Percentiles rank a stretch among this genome's conserved stretches.
These are phyloP conservation scores for Gossypium arboreum DNA, from an alignment of 345 rosid genomes.

Conservation along the genomic window DNA sequence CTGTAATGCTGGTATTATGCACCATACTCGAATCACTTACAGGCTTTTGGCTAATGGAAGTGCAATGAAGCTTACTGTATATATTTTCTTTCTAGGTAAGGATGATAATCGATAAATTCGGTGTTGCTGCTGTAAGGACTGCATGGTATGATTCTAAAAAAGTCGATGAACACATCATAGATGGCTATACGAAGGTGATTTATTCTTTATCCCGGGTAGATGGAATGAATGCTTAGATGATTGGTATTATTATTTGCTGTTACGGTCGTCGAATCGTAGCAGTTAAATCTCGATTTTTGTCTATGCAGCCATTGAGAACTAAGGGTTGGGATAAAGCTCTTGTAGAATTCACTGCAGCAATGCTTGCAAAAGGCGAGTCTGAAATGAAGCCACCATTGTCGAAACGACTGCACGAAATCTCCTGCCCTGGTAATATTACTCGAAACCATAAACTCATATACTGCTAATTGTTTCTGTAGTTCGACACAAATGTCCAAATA, in stretches of 20 bases:
- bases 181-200: conserved; percentile 81
- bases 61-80: conserved; percentile 7
- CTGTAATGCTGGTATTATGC: conserved; percentile 62
- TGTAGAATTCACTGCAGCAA: conserved; percentile 57
- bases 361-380: conserved; percentile 29
- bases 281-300: conserved; percentile 11
- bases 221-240: conserved; percentile 1
- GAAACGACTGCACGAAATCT: conserved; percentile 46
- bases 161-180: conserved; percentile 46
- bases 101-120: conserved; percentile 63
- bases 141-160: conserved; percentile 72
- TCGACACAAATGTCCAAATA: not conserved
- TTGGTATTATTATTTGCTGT: not conserved
- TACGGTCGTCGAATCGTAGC: not conserved
- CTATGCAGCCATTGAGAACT: conserved; percentile 49
- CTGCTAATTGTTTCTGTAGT: not conserved
- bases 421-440: conserved; percentile 51
- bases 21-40: not conserved
- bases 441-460: not conserved
- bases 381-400: conserved; percentile 34
- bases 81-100: conserved; percentile 42
- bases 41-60: not conserved
- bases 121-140: conserved; percentile 54
- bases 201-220: not conserved
- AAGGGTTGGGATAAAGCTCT: conserved; percentile 68